phyloP scores from a whole-genome alignment of 1,284 basidiomycete species.

The Lentinus polychrous region DNA sequence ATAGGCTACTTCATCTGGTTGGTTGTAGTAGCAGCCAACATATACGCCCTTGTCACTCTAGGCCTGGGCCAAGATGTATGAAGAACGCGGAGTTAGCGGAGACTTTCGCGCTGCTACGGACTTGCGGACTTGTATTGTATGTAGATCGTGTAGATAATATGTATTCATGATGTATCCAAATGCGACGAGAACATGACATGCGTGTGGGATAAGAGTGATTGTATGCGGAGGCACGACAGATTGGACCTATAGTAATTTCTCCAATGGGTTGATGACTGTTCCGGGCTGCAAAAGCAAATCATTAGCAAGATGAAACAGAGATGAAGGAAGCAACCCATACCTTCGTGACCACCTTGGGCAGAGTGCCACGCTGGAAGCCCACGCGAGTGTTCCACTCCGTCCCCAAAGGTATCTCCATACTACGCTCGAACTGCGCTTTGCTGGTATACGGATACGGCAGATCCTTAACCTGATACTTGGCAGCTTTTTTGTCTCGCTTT shows the following conservation, averaged over 20 bases:
- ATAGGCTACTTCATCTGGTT: constrained; percentile 61
- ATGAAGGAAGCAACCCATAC: constrained; percentile 31
- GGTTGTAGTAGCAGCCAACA: constrained; percentile 62
- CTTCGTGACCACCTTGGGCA: constrained; percentile 85
- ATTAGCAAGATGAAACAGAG: constrained; percentile 1
- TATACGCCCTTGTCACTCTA: constrained; percentile 53
- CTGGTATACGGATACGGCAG: constrained; percentile 89
- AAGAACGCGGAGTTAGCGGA: neutral
- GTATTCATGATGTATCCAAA: neutral
- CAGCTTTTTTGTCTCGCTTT: constrained; percentile 88
- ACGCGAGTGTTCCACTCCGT: constrained; percentile 91
- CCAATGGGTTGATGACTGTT: constrained; percentile 24
- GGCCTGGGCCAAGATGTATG: constrained; percentile 25
- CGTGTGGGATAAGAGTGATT: neutral
- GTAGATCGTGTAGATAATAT: neutral
- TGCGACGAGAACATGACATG: neutral
- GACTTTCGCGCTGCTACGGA: no score
- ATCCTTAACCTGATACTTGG: constrained; percentile 84
- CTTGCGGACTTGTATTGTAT: neutral
- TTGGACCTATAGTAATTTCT: constrained; percentile 16
- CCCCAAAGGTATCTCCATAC: constrained; percentile 77
- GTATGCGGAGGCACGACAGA: neutral
- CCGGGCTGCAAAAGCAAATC: constrained; percentile 19
- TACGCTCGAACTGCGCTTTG: constrained; percentile 83
- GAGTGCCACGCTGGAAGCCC: constrained; percentile 79